phyloP scores from a whole-genome alignment of 345 rosid genomes.

The Eucalyptus melliodora region DNA sequence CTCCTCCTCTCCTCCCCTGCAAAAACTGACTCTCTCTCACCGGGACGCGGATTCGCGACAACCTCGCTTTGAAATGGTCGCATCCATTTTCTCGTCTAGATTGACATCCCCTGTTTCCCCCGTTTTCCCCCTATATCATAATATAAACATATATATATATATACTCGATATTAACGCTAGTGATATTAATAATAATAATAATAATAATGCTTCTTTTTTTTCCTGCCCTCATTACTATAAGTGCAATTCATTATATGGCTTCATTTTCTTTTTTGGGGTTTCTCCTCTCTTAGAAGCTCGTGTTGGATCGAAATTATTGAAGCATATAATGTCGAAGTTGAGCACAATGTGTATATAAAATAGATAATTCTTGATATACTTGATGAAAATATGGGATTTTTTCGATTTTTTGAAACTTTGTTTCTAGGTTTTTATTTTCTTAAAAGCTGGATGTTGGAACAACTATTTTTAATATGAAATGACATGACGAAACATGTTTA shows the following conservation, averaged over 20 bases:
- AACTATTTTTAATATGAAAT: background rate
- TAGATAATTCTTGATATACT: background rate
- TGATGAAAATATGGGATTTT: too few relatives aligned
- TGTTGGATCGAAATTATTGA: background rate
- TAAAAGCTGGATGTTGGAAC: background rate
- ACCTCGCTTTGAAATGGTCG: slow-evolving; percentile 83
- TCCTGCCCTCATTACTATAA: background rate
- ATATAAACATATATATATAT: too few relatives aligned
- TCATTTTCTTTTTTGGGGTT: background rate
- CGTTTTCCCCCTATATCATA: background rate
- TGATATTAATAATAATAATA: background rate
- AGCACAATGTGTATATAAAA: too few relatives aligned
- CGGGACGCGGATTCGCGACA: slow-evolving; percentile 37
- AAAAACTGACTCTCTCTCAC: slow-evolving; percentile 15
- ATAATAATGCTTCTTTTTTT: too few relatives aligned
- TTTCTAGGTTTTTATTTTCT: background rate
- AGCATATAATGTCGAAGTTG: background rate
- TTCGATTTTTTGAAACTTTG: too few relatives aligned
- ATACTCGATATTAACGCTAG: background rate
- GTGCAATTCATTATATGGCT: background rate
- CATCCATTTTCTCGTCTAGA: background rate
- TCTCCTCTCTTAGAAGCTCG: background rate
- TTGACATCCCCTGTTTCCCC: background rate
- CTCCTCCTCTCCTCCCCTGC: background rate
- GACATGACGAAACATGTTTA: background rate